A percentile compares a stretch with the other conserved stretches of the same genome.
These are phyloP conservation scores for Cicer yamashitae DNA, from an alignment of 306 rosid species.

Conservation along the genomic window DNA sequence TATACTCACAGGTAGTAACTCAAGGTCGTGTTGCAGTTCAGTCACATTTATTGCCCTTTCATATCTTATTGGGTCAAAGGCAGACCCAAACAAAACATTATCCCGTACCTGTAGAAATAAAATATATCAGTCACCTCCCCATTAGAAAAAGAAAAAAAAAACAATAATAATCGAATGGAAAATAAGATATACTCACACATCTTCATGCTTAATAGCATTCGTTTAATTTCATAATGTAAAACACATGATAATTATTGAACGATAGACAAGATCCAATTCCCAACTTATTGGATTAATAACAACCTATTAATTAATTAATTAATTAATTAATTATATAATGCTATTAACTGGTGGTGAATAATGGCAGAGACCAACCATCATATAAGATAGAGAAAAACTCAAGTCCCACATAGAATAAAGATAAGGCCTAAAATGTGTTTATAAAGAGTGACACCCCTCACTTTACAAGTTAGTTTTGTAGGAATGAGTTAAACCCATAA, in stretches of 20 bases:
- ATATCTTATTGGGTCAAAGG: constrained; percentile 65
- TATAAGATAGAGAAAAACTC: neutral
- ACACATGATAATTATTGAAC: constrained; percentile 3
- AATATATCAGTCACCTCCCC: constrained; percentile 33
- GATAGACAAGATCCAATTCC: constrained; percentile 28
- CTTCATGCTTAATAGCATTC: neutral
- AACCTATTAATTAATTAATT: constrained; percentile 4
- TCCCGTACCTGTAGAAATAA: constrained; percentile 71
- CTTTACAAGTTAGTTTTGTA: too few relatives aligned
- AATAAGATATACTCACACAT: constrained; percentile 12
- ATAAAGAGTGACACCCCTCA: too few relatives aligned
- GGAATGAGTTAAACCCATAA: too few relatives aligned
- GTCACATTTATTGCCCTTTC: constrained; percentile 78
- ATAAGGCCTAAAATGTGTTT: too few relatives aligned
- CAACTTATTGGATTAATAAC: constrained; percentile 16
- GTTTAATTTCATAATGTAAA: constrained; percentile 14
- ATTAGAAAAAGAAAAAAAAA: neutral
- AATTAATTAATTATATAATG: constrained; percentile 1
- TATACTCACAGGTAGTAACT: constrained; percentile 79
- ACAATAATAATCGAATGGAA: constrained; percentile 3
- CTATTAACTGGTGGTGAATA: neutral
- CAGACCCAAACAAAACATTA: constrained; percentile 84
- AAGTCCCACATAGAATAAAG: too few relatives aligned
- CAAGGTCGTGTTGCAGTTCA: constrained; percentile 80
- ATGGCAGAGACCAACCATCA: neutral